Evolutionary conservation across 2,329 filamentous ascomycete genomes (phyloP), one percentile per base, ranked within the genome.

Genomic region (Stachybotrys chartarum): DNA sequence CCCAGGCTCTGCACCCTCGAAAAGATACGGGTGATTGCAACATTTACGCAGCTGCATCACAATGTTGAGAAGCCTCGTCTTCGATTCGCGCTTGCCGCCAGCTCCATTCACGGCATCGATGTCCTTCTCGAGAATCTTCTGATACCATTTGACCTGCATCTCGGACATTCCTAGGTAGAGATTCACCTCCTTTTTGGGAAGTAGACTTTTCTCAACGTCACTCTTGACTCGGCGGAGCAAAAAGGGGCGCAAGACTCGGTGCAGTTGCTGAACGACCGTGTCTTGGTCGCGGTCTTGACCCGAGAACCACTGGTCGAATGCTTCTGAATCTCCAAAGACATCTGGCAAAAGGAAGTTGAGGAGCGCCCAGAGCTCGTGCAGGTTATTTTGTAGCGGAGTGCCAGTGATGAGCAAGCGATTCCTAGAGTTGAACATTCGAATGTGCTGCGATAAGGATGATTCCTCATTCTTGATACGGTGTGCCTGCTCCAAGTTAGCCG

Each of bases 391-490:
- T 6, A 99, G 80, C 1, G 94, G 94, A 4, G 94, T 99, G 61
- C 94, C 94, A 3, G 94, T 99, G 60, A 99, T 99, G 58, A 99
- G 81, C 35, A 99, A 81, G 53, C 94, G 87, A 70, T 97, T 97
- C 68, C 94, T 85, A 6, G 94, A 99, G 73, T 92, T 90, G 78
- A 99, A 99, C 54, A 97, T 78, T 62, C 94, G 90, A 61, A 99
- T 96, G 62, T 97, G 95, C 67, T 97, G 93, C 3, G 94, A 92
- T 3, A 99, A 80, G 0, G 94, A 97, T 0, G 94, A 99, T 71
- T 97, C 91, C 69, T 99, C 94, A 72, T 99, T 99, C 78, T 99
- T 99, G 82, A 99, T 99, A 58, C 94, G 91, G 72, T 99, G 94
- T 2, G 94, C 84, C 75, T 72, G 17, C 10, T 47, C 16, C 7